Evolutionary conservation across 192 early-diverging fungal genomes (phyloP), one percentile per base, ranked within the genome.

Genomic region (Rhizoclosmatium globosum): DNA sequence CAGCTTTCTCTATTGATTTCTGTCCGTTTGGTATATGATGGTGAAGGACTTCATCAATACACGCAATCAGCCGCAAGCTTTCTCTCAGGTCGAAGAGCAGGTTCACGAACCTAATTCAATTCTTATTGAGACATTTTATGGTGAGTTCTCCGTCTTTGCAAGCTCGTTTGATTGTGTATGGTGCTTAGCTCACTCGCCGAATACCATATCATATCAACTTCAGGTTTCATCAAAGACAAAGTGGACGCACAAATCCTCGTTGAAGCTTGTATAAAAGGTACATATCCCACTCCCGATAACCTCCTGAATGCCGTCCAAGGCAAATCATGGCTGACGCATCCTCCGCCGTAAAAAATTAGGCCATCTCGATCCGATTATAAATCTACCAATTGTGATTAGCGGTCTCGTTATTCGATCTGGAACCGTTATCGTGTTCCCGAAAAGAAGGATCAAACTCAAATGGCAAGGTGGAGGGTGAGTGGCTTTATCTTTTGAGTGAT

Each of bases 351-450:
- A 11, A 11, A 56, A 56, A 56, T 56, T 21, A 17, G 71, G 72
- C 13, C 44, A 62, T 17, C 2, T 74, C 4, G 60, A 74, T 46
- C 60, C 72, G 7, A 64, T 74, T 2, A 3, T 64, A 6, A 74
- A 74, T 59, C 9, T 74, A n/a, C 72, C 72, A 1, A 1, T 74
- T 6, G 59, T 74, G 6, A 62, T 74, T 19, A 43, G 62, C 4
- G 74, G 74, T 1, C 48, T 76, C 1, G 43, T 6, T 47, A 67
- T 76, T 42, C 74, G 74, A 3, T 76, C 74, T 0, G 74, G 74
- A n/a, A 76, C 62, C 45, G 57, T 76, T n/a, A 76, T 76, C 46
- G 64, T 76, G 17, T 76, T 76, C 64, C 74, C 39, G 74, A 76
- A 45, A 13, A 23, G 2, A 66, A 38, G 58, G 47, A 48, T 50